Conservation (phyloP, 2,329 filamentous ascomycete species). For the Bipolaris victoriae region DNA sequence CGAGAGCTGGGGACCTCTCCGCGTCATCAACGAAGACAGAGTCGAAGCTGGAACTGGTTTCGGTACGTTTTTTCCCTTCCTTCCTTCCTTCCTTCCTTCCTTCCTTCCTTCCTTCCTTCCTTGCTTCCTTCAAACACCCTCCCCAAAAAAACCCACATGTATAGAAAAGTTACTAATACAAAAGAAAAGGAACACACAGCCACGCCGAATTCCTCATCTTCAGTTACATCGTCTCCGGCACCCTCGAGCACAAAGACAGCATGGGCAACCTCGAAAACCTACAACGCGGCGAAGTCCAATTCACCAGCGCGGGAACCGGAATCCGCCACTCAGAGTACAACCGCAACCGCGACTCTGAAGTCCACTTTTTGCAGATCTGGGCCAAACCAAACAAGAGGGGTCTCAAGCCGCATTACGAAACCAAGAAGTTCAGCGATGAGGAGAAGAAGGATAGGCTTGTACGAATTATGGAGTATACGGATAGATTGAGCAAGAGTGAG, state of each 20-base stretch:
- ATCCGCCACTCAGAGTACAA: slow-evolving; percentile 85
- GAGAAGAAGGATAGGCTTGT: slow-evolving; percentile 74
- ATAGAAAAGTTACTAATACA: background rate
- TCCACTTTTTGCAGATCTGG: slow-evolving; percentile 92
- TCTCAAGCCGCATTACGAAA: slow-evolving; percentile 77
- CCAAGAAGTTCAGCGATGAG: slow-evolving; percentile 72
- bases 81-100: too few species aligned
- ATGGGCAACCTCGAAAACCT: slow-evolving; percentile 76
- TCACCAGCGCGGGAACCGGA: slow-evolving; percentile 82
- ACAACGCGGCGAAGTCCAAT: slow-evolving; percentile 82
- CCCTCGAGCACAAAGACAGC: slow-evolving; percentile 85
- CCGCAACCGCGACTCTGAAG: slow-evolving; percentile 71
- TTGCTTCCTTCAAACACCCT: too few species aligned
- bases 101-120: too few species aligned
- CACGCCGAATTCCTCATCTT: slow-evolving; percentile 92
- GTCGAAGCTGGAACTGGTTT: slow-evolving; percentile 77
- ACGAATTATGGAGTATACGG: slow-evolving; percentile 76
- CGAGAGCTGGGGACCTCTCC: slow-evolving; percentile 74
- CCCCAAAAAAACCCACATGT: too few species aligned
- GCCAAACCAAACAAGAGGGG: slow-evolving; percentile 77
- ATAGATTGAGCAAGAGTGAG: slow-evolving; percentile 69
- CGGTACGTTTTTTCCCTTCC: slow-evolving; percentile 42
- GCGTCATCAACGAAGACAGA: slow-evolving; percentile 88
- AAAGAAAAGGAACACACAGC: slow-evolving; percentile 67
- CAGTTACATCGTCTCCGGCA: slow-evolving; percentile 82